Evolutionary conservation across 768 basidiomycete species (phyloP), one percentile per base, ranked within the genome.

Genomic region (Suillus fuscotomentosus): DNA sequence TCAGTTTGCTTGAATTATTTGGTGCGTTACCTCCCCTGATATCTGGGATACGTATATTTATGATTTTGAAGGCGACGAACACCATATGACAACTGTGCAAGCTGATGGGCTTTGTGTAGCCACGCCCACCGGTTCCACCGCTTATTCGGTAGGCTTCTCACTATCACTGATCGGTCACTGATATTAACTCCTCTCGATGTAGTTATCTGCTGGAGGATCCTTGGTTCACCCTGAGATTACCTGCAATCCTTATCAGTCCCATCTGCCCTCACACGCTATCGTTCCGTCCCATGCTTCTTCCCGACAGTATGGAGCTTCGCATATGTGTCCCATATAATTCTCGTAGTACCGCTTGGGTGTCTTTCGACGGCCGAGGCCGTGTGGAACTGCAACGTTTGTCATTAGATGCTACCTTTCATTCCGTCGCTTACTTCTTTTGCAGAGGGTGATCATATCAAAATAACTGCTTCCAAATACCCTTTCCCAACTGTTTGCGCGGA

Each of bases 391-490:
- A 92, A 77, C 97, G 97, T 97, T 72, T 72, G 94, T 82, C 6
- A 5, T 64, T 31, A 60, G 15, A 34, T 45, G 10, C 39, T 17
- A 13, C 22, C 45, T 55, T 38, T 53, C 15, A 15, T 59, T 45
- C 24, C 22, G 22, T 51, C 9, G 42, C 56, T 47, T 31, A 62
- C 27, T 10, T 36, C 41, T 5, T 62, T 39, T 67, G 43, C 79
- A 98, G 96, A 99, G 89, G 97, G 97, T 48, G 97, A 99, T 72
- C 97, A 99, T 74, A 98, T 99, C 81, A 99, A 97, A 79, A 90
- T 99, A 63, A 95, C 92, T 1, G 97, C 97, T 0, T 97, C 95
- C 1, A 94, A 90, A 73, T 99, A 94, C 75, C 97, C 97, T 5
- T 99, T 99, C 84, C 97, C 97, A 8, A 99, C 97, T 3, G 95